These are phyloP conservation scores for Diaporthe humulicola DNA, from an alignment of 2,329 filamentous ascomycete species.

Conservation along the genomic window DNA sequence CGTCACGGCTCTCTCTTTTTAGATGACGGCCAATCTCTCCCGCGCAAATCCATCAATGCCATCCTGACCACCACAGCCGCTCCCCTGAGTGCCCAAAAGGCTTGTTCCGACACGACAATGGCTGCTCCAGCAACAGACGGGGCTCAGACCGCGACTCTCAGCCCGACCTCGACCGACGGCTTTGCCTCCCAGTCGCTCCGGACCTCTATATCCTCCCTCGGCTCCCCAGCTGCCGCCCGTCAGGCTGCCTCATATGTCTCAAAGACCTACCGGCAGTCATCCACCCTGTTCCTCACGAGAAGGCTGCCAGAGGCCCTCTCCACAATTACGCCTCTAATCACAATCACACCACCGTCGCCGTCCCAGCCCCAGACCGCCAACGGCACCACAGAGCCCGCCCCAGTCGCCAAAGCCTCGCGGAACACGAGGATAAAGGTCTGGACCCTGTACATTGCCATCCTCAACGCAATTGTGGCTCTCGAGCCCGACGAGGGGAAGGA, in stretches of 20 bases:
- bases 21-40: conserved; percentile 27
- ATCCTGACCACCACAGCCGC: conserved; percentile 1
- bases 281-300: conserved; percentile 93
- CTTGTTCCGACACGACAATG: conserved; percentile 16
- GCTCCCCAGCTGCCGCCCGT: conserved; percentile 71
- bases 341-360: conserved; percentile 55
- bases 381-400: conserved; percentile 69
- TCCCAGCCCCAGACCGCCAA: conserved; percentile 59
- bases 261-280: conserved; percentile 93
- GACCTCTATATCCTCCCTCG: conserved; percentile 78
- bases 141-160: conserved; percentile 58
- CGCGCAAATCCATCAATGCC: conserved; percentile 19
- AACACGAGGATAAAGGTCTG: conserved; percentile 94
- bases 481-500: conserved; percentile 91
- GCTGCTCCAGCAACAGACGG: conserved; percentile 46
- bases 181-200: conserved; percentile 64
- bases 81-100: conserved; percentile 18
- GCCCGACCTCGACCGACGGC: conserved; percentile 61
- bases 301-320: conserved; percentile 90
- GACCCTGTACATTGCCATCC: conserved; percentile 94
- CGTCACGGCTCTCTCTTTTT: not conserved
- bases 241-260: conserved; percentile 81
- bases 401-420: conserved; percentile 83
- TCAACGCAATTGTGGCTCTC: conserved; percentile 92
- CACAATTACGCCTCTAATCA: conserved; percentile 86